Conservation (phyloP, 176 grass and related monocot genomes). For the Lolium perenne region DNA sequence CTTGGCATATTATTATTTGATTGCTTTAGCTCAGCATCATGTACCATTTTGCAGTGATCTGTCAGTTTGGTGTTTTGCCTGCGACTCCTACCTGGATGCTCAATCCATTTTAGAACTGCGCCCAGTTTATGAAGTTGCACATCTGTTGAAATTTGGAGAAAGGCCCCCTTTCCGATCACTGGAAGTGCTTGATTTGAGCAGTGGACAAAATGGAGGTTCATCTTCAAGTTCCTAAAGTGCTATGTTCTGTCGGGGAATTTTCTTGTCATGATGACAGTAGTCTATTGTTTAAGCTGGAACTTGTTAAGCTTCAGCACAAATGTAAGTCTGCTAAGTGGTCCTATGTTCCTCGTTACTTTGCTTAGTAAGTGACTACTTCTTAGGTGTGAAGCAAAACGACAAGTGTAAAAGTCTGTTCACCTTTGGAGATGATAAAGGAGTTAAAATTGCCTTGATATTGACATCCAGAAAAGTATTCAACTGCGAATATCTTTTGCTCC, state of each 20-base stretch:
- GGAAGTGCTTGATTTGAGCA: constrained; percentile 55
- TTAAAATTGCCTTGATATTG: constrained; percentile 40
- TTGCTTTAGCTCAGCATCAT: constrained; percentile 13
- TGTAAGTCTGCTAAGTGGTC: constrained; percentile 29
- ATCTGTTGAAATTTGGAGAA: constrained; percentile 89
- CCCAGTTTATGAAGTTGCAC: constrained; percentile 84
- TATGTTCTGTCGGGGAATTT: neutral
- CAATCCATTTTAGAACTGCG: constrained; percentile 75
- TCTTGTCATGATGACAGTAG: constrained; percentile 19
- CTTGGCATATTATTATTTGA: constrained; percentile 7
- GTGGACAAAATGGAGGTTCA: constrained; percentile 35
- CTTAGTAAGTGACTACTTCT: neutral
- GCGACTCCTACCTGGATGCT: constrained; percentile 92
- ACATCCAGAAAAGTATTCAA: constrained; percentile 46
- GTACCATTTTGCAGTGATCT: constrained; percentile 70
- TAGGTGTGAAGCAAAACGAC: constrained; percentile 31
- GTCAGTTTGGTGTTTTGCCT: constrained; percentile 91
- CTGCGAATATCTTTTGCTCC: constrained; percentile 30
- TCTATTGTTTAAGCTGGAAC: constrained; percentile 23
- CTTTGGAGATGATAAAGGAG: constrained; percentile 38
- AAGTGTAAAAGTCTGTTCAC: constrained; percentile 27
- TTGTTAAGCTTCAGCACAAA: constrained; percentile 31
- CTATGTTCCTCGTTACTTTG: neutral
- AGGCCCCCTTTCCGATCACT: constrained; percentile 65
- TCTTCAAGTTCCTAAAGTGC: constrained; percentile 54